Base-by-base conservation (phyloP, 345 rosid species). In the Eutrema heterophyllum region DNA sequence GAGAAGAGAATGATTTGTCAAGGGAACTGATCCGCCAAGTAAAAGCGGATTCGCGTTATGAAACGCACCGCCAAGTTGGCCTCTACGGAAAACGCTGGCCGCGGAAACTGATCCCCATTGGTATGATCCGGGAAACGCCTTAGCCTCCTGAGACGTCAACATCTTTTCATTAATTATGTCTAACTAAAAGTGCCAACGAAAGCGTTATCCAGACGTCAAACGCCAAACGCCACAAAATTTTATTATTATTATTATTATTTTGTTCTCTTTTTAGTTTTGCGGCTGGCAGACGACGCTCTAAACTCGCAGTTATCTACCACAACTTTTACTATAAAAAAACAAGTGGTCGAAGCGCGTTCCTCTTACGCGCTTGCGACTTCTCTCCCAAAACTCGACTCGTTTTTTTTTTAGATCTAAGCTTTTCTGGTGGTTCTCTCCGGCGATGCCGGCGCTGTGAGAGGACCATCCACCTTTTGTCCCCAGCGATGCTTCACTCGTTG, bases 1-100 rank as follows among this genome's bases (percentile, higher is more conserved):
- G 7, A 61, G 27, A 6, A 58, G 36, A 35, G 70, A 30, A 69
- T 44, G 70, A 63, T 53, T 53, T 53, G 78, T 21, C 6, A 76
- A 45, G 2, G 75, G 79, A 76, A 63, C 51, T 45, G 79, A 68
- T 11, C 79, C 75, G 18, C 79, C 79, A 13, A 76, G 70, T 69
- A 76, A 45, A 61, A 76, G 70, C 7, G 74, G 75, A 0, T 35
- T 54, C 1, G 33, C 70, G 75, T 69, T 76, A 3, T 62, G 79
- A 69, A 63, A 69, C 59, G 59, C 52, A 45, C 70, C 70, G 21
- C 70, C 10, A 44, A 33, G 53, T 33, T 52, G 74, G 40, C 52
- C 16, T 62, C 75, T 69, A 2, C 65, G 65, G 51, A 44, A 35
- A 30, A 24, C 33, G 33, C 2, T 74, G 4, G 63, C 70, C 70